phyloP scores from a whole-genome alignment of 441 rosid species.

The Gossypium schwendimanii region DNA sequence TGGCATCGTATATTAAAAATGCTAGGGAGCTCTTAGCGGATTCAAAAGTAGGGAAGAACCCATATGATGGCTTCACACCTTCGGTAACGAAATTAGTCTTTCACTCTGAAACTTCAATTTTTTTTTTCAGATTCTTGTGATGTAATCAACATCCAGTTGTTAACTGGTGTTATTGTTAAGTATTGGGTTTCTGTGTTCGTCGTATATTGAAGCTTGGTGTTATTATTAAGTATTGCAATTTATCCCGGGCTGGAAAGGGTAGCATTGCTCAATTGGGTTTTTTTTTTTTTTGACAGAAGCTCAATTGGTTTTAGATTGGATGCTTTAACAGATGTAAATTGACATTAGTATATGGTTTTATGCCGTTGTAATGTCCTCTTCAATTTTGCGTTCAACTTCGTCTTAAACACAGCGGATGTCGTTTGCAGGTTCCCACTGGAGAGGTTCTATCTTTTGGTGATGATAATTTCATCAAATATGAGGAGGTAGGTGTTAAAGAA shows the following conservation, averaged over 20 bases:
- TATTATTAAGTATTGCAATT: too few relatives aligned
- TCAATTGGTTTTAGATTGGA: too few relatives aligned
- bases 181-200: not conserved
- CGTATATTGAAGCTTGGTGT: too few relatives aligned
- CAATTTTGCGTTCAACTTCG: not conserved
- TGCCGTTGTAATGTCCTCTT: not conserved
- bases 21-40: constrained; percentile 82
- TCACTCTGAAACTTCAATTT: not conserved
- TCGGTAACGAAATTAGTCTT: constrained; percentile 36
- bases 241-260: too few relatives aligned
- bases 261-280: too few relatives aligned
- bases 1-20: constrained; percentile 56
- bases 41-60: constrained; percentile 83
- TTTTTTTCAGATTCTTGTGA: not conserved
- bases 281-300: too few relatives aligned
- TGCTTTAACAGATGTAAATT: not conserved
- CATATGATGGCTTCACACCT: constrained; percentile 91
- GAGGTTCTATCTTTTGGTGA: constrained; percentile 63
- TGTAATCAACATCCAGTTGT: not conserved
- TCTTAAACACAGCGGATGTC: not conserved
- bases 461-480: constrained; percentile 62
- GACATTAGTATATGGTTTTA: not conserved
- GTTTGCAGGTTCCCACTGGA: constrained; percentile 41
- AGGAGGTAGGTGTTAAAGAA: constrained; percentile 73
- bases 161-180: not conserved